phyloP scores from a whole-genome alignment of 495 filamentous ascomycete species.

The Trichoderma reesei region DNA sequence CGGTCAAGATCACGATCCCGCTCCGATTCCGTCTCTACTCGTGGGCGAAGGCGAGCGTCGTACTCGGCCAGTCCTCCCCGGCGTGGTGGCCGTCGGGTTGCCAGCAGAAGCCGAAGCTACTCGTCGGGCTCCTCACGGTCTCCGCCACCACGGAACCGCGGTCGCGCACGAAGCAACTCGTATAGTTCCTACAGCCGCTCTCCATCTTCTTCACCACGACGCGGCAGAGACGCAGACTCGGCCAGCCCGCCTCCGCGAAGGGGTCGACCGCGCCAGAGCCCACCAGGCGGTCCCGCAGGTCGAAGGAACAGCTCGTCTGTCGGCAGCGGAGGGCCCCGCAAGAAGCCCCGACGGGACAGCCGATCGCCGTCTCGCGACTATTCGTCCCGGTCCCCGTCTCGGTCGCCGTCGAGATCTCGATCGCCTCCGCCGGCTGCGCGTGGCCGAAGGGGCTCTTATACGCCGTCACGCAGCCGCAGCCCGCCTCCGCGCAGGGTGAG shows the following conservation, averaged over 20 bases:
- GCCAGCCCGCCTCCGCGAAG: constrained; percentile 21
- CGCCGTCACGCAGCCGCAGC: constrained; percentile 9
- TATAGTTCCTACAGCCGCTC: constrained; percentile 5
- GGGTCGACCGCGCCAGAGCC: constrained; percentile 12
- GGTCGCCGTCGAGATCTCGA: constrained; percentile 6
- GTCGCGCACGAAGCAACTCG: constrained; percentile 14
- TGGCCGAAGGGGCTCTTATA: constrained; percentile 12
- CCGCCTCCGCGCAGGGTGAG: constrained; percentile 15
- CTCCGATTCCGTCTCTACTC: not conserved
- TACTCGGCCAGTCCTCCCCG: constrained; percentile 16
- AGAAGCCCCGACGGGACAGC: constrained; percentile 17
- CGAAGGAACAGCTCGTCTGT: constrained; percentile 18
- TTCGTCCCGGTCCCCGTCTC: constrained; percentile 6
- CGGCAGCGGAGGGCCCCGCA: constrained; percentile 16
- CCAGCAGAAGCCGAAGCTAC: constrained; percentile 16
- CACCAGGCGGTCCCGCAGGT: constrained; percentile 17
- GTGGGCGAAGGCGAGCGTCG: constrained; percentile 10
- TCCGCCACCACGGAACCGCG: constrained; percentile 12
- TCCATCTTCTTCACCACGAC: constrained; percentile 22
- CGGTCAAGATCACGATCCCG: constrained; percentile 20
- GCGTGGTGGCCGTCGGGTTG: not conserved
- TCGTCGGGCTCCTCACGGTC: constrained; percentile 20
- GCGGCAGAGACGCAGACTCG: constrained; percentile 21
- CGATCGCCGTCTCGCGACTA: constrained; percentile 13
- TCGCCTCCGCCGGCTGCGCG: constrained; percentile 10